phyloP scores from a whole-genome alignment of 345 rosid genomes.

The Diplotaxis tenuifolia region DNA sequence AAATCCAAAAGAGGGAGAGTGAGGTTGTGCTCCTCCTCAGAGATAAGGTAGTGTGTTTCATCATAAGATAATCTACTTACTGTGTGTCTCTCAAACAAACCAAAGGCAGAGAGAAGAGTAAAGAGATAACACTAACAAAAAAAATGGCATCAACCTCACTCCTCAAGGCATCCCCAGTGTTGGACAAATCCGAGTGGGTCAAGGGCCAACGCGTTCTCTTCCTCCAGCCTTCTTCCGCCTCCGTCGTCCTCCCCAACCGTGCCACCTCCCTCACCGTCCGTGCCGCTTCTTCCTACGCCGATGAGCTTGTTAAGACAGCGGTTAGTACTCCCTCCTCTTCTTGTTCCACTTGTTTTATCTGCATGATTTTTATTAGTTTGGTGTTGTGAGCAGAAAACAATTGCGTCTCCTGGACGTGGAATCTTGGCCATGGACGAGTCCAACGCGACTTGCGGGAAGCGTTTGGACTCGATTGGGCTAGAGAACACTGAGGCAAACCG shows the following conservation, averaged over 20 bases:
- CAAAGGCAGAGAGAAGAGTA: slow-evolving; percentile 22
- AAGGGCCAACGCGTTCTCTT: slow-evolving; percentile 61
- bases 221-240: slow-evolving; percentile 60
- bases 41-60: slow-evolving; percentile 36
- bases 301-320: slow-evolving; percentile 96
- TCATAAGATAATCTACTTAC: slow-evolving; percentile 22
- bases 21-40: slow-evolving; percentile 19
- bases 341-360: slow-evolving; percentile 13
- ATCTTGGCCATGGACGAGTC: slow-evolving; percentile 99
- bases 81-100: slow-evolving; percentile 28
- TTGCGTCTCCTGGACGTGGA: slow-evolving; percentile 97
- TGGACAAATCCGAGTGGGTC: slow-evolving; percentile 79
- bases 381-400: slow-evolving; percentile 59
- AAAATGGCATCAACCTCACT: slow-evolving; percentile 86
- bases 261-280: slow-evolving; percentile 56
- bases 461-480: slow-evolving; percentile 86
- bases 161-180: slow-evolving; percentile 76
- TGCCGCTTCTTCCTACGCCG: slow-evolving; percentile 80
- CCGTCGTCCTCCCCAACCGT: slow-evolving; percentile 51
- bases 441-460: slow-evolving; percentile 94
- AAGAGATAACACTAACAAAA: slow-evolving; percentile 5
- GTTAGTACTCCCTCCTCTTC: slow-evolving; percentile 40
- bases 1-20: slow-evolving; percentile 41
- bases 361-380: slow-evolving; percentile 18
- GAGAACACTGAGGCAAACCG: slow-evolving; percentile 98